These are phyloP conservation scores for Phascolomyces articulosus DNA, from an alignment of 371 early-diverging fungal species.

Conservation along the genomic window DNA sequence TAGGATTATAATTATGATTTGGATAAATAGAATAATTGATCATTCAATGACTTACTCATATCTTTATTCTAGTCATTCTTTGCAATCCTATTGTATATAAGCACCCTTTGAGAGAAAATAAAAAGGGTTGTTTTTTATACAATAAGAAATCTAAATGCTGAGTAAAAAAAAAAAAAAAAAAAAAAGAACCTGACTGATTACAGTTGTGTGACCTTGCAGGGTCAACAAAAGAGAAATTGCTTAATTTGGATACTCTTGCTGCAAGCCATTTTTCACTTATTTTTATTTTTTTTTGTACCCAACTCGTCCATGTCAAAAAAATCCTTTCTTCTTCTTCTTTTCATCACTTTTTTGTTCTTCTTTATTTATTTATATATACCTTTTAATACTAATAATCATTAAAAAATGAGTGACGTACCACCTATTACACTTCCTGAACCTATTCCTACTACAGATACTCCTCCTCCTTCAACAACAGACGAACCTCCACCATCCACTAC, in stretches of 20 bases:
- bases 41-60: too few relatives aligned
- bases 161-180: neutral
- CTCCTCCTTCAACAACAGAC: neutral
- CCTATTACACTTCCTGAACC: neutral
- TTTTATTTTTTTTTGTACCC: conserved; percentile 4
- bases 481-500: neutral
- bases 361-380: neutral
- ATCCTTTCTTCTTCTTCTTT: neutral
- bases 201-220: neutral
- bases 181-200: neutral
- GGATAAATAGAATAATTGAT: too few relatives aligned
- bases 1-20: neutral
- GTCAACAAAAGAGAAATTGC: neutral
- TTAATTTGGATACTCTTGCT: neutral
- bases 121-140: too few relatives aligned
- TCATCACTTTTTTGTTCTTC: neutral
- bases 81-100: too few relatives aligned
- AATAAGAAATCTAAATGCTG: too few relatives aligned
- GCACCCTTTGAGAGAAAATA: too few relatives aligned
- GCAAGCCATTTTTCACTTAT: neutral
- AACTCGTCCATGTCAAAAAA: conserved; percentile 2
- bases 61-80: too few relatives aligned
- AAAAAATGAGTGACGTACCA: neutral
- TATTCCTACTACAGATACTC: too few relatives aligned
- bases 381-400: neutral